Base-by-base conservation (phyloP, 2,329 filamentous ascomycete species). In the Ophiosphaerella narmari region DNA sequence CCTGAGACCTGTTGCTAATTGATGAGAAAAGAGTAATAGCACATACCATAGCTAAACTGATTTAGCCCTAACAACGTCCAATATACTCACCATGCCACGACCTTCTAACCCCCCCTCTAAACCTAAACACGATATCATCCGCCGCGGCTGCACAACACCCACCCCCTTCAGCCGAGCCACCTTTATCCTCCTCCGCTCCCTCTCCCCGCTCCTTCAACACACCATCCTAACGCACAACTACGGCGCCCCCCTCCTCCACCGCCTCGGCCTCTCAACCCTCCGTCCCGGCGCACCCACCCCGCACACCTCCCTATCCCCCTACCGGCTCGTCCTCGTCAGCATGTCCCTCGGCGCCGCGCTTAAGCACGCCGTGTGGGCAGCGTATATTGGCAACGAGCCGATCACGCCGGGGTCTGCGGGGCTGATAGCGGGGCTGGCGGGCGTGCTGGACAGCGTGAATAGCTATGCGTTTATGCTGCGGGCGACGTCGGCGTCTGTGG, bases 291-390 rank as follows among this genome's bases (percentile, higher is more conserved):
- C 75, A 13, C 67, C 75, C 7, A 55, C 74, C n/a, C 81, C 53
- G 74, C 80, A 57, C 59, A 60, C 24, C 65, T 81, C 2, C 75
- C 75, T 85, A 0, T 80, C 79, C 14, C 78, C 77, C 0, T 79
- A 81, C 55, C 74, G 79, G 23, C 69, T 78, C 7, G 71, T 83
- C 39, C 69, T 86, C 7, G 66, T 85, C 5, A 72, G 68, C 45
- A 83, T 86, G 80, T 74, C 79, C 18, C 70, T 76, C 36, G 83
- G 79, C 46, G 77, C 75, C 34, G 73, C 77, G 21, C 49, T 79
- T 24, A 86, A 86, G 72, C 83, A 86, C 51, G 78, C 80, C 59
- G 79, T 80, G 68, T 83, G 81, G 80, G 70, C 80, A 12, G 62
- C 74, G 1, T 59, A 57, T 23, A 66, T 83, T 2, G 78, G 75